Conservation (phyloP, 1,284 basidiomycete genomes). For the Ganoderma boninense region DNA sequence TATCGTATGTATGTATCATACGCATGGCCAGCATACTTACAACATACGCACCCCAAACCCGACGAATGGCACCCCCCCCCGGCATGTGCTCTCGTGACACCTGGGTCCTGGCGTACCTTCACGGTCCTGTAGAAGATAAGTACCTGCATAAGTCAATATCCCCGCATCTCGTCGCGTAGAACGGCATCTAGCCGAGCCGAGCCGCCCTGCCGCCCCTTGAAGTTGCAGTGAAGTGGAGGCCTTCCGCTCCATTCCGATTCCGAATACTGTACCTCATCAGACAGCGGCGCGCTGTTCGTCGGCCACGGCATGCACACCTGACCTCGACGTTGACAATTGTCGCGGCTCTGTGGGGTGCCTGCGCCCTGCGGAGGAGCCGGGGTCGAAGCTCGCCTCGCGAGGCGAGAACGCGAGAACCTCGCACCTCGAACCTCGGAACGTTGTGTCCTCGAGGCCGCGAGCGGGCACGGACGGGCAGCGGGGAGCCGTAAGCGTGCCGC, state of each 20-base stretch:
- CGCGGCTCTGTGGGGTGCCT: neutral
- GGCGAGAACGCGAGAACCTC: neutral
- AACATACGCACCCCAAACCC: neutral
- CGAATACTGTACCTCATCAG: no score
- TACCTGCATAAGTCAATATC: no score
- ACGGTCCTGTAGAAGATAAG: no score
- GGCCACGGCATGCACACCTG: neutral
- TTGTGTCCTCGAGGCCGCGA: constrained; percentile 8
- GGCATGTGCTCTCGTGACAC: no score
- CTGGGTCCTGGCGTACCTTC: no score
- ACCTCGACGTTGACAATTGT: neutral
- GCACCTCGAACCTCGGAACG: neutral
- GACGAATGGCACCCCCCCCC: neutral
- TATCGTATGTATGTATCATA: no score
- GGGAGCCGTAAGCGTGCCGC: neutral
- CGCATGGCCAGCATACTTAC: no score
- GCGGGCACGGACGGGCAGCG: neutral
- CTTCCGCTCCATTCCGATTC: neutral
- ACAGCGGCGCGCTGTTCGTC: neutral
- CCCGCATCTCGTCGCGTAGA: no score
- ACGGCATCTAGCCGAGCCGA: neutral
- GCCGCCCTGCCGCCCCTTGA: neutral
- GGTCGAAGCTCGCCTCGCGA: neutral
- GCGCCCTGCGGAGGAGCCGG: neutral
- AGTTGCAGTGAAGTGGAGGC: no score